Base-by-base conservation (phyloP, 805 yeast species). In the Huiozyma sinensis region DNA sequence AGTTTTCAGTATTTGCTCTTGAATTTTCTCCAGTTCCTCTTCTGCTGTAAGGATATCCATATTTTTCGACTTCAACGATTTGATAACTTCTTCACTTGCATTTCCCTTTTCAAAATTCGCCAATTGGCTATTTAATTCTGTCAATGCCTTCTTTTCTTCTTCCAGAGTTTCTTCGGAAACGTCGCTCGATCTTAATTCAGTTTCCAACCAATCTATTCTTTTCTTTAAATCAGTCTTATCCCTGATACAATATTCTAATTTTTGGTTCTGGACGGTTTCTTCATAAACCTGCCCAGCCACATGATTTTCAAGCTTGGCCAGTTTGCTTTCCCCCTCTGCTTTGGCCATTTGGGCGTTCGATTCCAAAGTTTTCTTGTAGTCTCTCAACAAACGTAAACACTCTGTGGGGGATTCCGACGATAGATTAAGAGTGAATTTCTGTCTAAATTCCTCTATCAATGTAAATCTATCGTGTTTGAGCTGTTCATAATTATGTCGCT, bases 21-120 rank as follows among this genome's bases (percentile, higher is more conserved):
- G 72, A 11, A 79, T 53, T 0, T 67, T 68, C 7, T 85, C 92
- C 8, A 79, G 54, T 24, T 71, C 69, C 13, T 56, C 51, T 49
- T 75, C 79, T 4, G 68, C 24, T 3, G 55, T 36, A 2, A 59
- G 40, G 7, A 77, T 60, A 32, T 63, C 54, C 8, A 56, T 51
- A 38, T 74, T 72, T 7, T 66, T 66, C 0, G 55, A 50, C 13
- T 63, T 63, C 1, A 79, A 67, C 10, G 69, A 49, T 3, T 44
- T 44, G 6, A 60, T 64, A 1, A 75, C 46, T 1, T 48, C 40
- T 0, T 58, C 56, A 2, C 71, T 36, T 39, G 47, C 49, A 44
- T 51, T 64, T 7, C 49, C 52, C 10, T 54, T 45, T 44, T 65
- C 67, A 44, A 65, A 48, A 0, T 50, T 47, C 0, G 50, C 44